Conservation (phyloP, 371 early-diverging fungal species). For the Lichtheimia corymbifera region DNA sequence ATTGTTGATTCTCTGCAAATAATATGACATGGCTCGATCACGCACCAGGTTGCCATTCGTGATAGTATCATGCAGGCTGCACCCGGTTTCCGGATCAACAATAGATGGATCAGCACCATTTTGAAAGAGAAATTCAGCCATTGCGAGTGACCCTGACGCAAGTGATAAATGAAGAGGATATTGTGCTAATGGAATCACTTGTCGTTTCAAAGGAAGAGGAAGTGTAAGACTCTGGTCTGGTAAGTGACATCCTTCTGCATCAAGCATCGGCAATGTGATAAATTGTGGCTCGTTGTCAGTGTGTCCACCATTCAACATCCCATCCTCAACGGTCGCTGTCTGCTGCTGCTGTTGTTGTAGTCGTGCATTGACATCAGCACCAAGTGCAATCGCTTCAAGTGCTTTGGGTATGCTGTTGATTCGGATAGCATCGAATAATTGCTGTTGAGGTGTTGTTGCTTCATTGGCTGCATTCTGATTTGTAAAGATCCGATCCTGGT, state of each 20-base stretch:
- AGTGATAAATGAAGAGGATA: constrained; percentile 28
- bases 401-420: constrained; percentile 36
- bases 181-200: neutral
- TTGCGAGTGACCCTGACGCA: constrained; percentile 1
- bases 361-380: constrained; percentile 33
- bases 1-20: no score
- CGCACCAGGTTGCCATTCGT: no score
- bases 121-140: constrained; percentile 55
- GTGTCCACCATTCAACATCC: neutral
- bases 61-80: neutral
- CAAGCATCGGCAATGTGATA: constrained; percentile 6
- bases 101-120: constrained; percentile 47
- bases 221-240: constrained; percentile 5
- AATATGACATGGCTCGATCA: no score
- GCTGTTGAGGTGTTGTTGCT: constrained; percentile 5
- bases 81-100: constrained; percentile 26
- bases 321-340: neutral
- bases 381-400: constrained; percentile 38
- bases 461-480: neutral
- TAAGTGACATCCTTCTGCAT: constrained; percentile 8
- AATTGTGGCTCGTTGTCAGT: constrained; percentile 1
- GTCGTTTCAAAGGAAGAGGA: neutral
- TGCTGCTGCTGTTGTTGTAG: constrained; percentile 11
- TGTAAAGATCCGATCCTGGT: constrained; percentile 31
- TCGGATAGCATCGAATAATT: constrained; percentile 41